A percentile compares a stretch with the other conserved stretches of the same genome.
Conservation (phyloP, 2,329 filamentous ascomycete species). For the Colletotrichum shisoi region DNA sequence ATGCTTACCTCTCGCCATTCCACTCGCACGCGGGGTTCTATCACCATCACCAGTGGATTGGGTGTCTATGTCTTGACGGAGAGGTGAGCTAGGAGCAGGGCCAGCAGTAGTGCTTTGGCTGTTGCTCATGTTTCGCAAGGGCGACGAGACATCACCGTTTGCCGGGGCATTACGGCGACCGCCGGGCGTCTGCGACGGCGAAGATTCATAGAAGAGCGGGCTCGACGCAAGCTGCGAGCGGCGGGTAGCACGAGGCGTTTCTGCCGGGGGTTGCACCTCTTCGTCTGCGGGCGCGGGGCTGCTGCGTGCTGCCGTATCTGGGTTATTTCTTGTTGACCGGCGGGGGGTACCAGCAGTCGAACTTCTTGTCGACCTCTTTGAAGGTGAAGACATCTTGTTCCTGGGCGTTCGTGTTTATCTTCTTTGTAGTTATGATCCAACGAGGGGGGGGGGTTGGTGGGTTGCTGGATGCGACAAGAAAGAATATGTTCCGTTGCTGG, state of each 20-base stretch:
- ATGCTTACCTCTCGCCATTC: constrained; percentile 67
- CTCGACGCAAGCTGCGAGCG: constrained; percentile 72
- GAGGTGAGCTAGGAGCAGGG: constrained; percentile 64
- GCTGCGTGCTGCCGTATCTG: constrained; percentile 51
- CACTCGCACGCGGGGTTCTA: constrained; percentile 74
- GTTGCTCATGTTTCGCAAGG: constrained; percentile 64
- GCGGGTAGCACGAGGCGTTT: constrained; percentile 58
- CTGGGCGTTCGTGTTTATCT: neutral
- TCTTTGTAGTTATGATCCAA: constrained; percentile 28
- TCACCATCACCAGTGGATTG: constrained; percentile 64
- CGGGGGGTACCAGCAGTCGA: constrained; percentile 59
- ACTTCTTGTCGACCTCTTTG: constrained; percentile 58
- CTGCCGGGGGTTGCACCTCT: constrained; percentile 38
- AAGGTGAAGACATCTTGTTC: constrained; percentile 53
- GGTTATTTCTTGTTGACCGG: constrained; percentile 45
- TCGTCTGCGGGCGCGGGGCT: constrained; percentile 51
- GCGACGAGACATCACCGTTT: constrained; percentile 58
- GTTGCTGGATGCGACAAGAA: constrained; percentile 42
- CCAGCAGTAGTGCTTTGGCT: constrained; percentile 60
- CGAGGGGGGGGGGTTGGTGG: constrained; percentile 30
- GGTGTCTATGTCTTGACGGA: constrained; percentile 66
- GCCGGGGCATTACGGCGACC: constrained; percentile 45
- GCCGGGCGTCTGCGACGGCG: constrained; percentile 48
- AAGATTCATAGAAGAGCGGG: constrained; percentile 77
- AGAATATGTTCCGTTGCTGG: constrained; percentile 39